A percentile compares a stretch with the other conserved stretches of the same genome.
Evolutionary conservation across 1,139 yeast genomes (phyloP).

Genomic region (Ogataea hybrid): DNA sequence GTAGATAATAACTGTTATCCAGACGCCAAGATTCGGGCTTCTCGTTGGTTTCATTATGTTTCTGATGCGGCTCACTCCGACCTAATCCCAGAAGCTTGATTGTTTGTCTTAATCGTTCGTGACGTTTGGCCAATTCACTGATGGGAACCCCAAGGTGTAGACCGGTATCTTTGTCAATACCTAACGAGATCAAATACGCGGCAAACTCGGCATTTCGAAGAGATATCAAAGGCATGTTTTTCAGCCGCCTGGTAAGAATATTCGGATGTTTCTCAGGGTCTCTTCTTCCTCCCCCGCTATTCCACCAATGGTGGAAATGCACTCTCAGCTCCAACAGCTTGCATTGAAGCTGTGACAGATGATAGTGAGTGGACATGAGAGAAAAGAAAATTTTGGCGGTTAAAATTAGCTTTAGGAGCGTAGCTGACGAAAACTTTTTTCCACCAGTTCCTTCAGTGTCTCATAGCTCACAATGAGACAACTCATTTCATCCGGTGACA

Average conservation of each 20-base stretch:
- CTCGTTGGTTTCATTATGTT: background rate
- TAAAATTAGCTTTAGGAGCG: slow-evolving; percentile 12
- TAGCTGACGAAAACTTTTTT: slow-evolving; percentile 65
- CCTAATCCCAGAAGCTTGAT: slow-evolving; percentile 1
- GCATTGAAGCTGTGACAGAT: slow-evolving; percentile 18
- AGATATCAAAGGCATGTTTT: slow-evolving; percentile 40
- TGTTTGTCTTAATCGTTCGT: slow-evolving; percentile 5
- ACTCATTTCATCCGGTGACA: slow-evolving; percentile 78
- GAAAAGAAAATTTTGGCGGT: slow-evolving; percentile 3
- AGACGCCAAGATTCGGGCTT: slow-evolving; percentile 1
- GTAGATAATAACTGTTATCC: slow-evolving; percentile 9
- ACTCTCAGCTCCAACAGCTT: slow-evolving; percentile 33
- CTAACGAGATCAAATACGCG: slow-evolving; percentile 13
- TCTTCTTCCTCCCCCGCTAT: slow-evolving; percentile 33
- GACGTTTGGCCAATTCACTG: slow-evolving; percentile 3
- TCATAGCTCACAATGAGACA: slow-evolving; percentile 80
- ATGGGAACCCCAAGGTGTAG: slow-evolving; percentile 8
- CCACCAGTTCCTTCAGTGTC: slow-evolving; percentile 73
- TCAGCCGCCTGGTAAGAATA: slow-evolving; percentile 40
- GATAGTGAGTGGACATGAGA: slow-evolving; percentile 14
- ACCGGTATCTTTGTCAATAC: slow-evolving; percentile 7
- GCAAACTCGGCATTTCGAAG: slow-evolving; percentile 25
- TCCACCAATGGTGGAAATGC: slow-evolving; percentile 42
- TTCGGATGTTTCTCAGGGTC: slow-evolving; percentile 36
- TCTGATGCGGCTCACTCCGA: background rate